Percentiles rank a stretch among this genome's conserved stretches.
Evolutionary conservation across 768 basidiomycete genomes (phyloP).

Genomic region (Scleroderma citrinum): DNA sequence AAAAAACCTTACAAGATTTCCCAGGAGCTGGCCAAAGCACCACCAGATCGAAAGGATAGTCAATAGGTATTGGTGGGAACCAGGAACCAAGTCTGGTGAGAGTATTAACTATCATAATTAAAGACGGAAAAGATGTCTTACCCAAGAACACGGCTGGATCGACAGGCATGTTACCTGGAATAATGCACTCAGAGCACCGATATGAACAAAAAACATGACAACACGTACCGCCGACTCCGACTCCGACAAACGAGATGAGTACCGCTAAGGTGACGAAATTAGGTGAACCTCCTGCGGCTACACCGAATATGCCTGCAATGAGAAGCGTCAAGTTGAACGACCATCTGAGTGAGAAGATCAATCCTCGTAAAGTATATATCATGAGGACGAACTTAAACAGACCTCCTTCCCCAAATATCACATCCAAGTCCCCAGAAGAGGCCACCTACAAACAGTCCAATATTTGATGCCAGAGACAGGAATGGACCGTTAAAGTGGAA

Average conservation of each 20-base stretch:
- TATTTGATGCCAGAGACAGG: conserved; percentile 45
- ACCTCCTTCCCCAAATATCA: conserved; percentile 48
- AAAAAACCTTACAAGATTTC: conserved; percentile 33
- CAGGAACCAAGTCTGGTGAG: conserved; percentile 44
- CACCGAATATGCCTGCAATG: conserved; percentile 47
- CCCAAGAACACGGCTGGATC: conserved; percentile 48
- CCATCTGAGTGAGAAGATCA: conserved; percentile 27
- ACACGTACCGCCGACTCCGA: conserved; percentile 42
- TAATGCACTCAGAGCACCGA: neutral
- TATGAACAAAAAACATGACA: neutral
- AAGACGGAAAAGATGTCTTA: conserved; percentile 8
- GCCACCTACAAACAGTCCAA: conserved; percentile 48
- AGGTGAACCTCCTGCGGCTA: conserved; percentile 42
- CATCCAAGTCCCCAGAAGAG: conserved; percentile 45
- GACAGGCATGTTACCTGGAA: conserved; percentile 48
- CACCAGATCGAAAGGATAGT: conserved; percentile 57
- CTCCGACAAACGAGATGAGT: conserved; percentile 38
- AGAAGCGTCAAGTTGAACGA: conserved; percentile 52
- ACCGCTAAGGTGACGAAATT: conserved; percentile 45
- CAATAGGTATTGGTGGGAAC: conserved; percentile 51
- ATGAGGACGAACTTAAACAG: conserved; percentile 4
- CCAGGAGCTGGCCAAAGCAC: conserved; percentile 50
- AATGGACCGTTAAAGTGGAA: conserved; percentile 43
- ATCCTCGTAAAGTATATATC: neutral
- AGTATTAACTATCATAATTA: neutral